Conservation (phyloP, 2,329 filamentous ascomycete species). For the Clarireedia sp. region DNA sequence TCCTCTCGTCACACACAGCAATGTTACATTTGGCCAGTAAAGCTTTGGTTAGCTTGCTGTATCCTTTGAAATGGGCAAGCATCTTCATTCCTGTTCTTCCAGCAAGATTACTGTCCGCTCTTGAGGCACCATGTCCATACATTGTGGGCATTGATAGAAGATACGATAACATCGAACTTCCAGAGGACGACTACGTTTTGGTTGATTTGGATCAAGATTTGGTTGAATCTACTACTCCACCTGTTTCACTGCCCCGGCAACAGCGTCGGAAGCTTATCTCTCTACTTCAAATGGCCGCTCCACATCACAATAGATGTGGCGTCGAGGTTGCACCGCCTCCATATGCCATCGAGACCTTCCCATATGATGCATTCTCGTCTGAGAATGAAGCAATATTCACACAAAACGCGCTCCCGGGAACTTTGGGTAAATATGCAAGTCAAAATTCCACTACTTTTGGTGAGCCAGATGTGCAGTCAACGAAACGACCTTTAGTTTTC, state of each 20-base stretch:
- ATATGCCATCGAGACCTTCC: constrained; percentile 88
- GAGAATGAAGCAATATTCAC: constrained; percentile 79
- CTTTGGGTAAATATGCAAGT: constrained; percentile 76
- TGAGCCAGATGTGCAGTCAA: constrained; percentile 40
- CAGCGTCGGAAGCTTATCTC: constrained; percentile 84
- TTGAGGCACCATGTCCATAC: constrained; percentile 93
- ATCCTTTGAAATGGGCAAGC: constrained; percentile 86
- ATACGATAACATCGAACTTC: constrained; percentile 78
- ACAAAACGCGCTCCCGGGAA: constrained; percentile 59
- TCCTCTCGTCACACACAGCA: constrained; percentile 88
- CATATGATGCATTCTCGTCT: constrained; percentile 80
- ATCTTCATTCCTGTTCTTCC: constrained; percentile 91
- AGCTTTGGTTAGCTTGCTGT: constrained; percentile 77
- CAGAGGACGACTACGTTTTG: constrained; percentile 90
- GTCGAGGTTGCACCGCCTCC: constrained; percentile 82
- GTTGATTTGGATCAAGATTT: constrained; percentile 89
- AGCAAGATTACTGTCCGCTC: constrained; percentile 75
- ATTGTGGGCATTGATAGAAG: constrained; percentile 92
- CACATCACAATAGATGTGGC: constrained; percentile 79
- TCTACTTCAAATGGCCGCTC: constrained; percentile 80
- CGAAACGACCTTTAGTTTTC: constrained; percentile 62
- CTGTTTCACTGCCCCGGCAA: constrained; percentile 75
- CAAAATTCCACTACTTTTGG: constrained; percentile 87
- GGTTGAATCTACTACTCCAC: constrained; percentile 74
- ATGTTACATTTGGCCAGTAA: constrained; percentile 93